A percentile compares a stretch with the other conserved stretches of the same genome.
phyloP scores from a whole-genome alignment of 2,329 filamentous ascomycete species.

The Trichoderma simmonsii region DNA sequence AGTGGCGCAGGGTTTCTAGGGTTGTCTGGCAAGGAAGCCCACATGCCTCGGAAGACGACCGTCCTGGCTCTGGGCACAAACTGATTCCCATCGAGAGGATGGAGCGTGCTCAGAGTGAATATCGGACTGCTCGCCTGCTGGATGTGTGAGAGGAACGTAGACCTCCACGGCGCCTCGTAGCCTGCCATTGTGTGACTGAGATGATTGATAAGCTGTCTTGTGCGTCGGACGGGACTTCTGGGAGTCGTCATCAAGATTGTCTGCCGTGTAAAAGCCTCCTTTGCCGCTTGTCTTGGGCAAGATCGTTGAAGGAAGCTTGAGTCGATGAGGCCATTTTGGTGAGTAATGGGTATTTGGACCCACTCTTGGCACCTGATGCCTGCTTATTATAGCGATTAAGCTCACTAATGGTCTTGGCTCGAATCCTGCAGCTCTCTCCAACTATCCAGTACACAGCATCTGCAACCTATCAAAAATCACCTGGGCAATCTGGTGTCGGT shows the following conservation, averaged over 20 bases:
- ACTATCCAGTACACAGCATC: neutral
- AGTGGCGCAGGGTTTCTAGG: constrained; percentile 67
- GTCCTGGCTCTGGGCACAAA: constrained; percentile 62
- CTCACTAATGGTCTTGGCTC: neutral
- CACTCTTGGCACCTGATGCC: neutral
- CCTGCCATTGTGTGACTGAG: constrained; percentile 30
- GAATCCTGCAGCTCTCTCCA: neutral
- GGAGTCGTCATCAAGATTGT: constrained; percentile 22
- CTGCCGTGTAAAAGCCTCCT: neutral
- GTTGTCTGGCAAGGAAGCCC: constrained; percentile 68
- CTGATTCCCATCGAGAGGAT: constrained; percentile 40
- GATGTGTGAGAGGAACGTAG: constrained; percentile 50
- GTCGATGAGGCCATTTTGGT: neutral
- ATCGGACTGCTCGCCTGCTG: constrained; percentile 45
- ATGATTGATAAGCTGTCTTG: constrained; percentile 29
- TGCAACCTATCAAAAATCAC: neutral
- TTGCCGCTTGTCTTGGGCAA: neutral
- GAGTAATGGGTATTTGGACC: neutral
- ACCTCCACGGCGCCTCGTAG: constrained; percentile 52
- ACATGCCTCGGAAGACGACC: constrained; percentile 84
- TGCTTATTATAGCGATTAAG: neutral
- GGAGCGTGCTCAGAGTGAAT: constrained; percentile 52
- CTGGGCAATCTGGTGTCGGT: neutral
- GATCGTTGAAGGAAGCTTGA: neutral
- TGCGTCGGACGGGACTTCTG: constrained; percentile 25